Base-by-base conservation (phyloP, 2,329 filamentous ascomycete genomes). In the Teratosphaeriaceae sp. region DNA sequence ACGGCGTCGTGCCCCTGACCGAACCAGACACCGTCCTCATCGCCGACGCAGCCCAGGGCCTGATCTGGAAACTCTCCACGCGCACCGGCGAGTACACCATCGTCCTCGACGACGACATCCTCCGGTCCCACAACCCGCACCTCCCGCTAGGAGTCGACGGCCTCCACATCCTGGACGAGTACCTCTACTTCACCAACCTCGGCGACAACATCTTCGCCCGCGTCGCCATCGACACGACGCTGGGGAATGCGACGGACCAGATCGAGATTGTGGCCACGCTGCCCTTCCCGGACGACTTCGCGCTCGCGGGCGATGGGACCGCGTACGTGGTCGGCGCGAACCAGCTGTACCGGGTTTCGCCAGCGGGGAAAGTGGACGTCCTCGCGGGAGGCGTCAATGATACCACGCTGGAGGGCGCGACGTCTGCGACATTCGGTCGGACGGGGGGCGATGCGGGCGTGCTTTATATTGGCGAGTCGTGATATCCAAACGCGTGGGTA, bases 131-230 rank as follows among this genome's bases (percentile, higher is more conserved):
- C n/a, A 38, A 26, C 19, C 18, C 41, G 11, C n/a, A 15, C 5
- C 11, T 43, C n/a, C 41, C 41, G 20, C 41, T 43, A 15, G 41
- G 41, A 2, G 41, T 43, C 12, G 34, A 43, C 16, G 41, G 41
- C 27, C 9, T 43, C 12, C 41, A 43, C 35, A 23, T 38, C 24
- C 15, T 43, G 15, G 16, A 39, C 21, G 24, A 31, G 1, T 19
- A 34, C 20, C 19, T 43, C 3, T 43, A 43, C 20, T 43, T 43
- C 35, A 43, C 41, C 9, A 43, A 39, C 29, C 16, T 34, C 12
- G 35, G 41, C 21, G 24, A 22, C 35, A 38, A 33, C 41, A 23
- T 43, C 21, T 23, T 43, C 11, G 13, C 23, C 34, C 22, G 31
- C 9, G 22, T 43, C 9, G 11, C 23, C 12, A 43, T 43, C 26